phyloP scores from a whole-genome alignment of 1,139 yeast genomes.

The Meyerozyma carpophila region DNA sequence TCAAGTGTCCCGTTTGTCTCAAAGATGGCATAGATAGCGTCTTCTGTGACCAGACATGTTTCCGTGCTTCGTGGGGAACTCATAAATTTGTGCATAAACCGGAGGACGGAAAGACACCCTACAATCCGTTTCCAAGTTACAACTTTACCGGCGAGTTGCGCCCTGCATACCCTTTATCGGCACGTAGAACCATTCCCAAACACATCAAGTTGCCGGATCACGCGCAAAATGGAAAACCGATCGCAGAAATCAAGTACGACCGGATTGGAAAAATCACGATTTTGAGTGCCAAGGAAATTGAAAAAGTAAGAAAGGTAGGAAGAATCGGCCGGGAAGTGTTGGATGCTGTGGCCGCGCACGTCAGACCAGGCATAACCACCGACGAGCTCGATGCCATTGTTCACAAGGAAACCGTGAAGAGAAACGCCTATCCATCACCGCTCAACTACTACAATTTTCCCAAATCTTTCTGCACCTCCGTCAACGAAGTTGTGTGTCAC shows the following conservation, averaged over 20 bases:
- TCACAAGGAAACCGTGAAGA: conserved; percentile 81
- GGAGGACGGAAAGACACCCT: conserved; percentile 43
- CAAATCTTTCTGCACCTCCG: conserved; percentile 86
- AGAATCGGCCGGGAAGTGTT: conserved; percentile 79
- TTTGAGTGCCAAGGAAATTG: conserved; percentile 60
- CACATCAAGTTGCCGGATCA: conserved; percentile 79
- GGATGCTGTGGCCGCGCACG: conserved; percentile 79
- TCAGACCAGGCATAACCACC: conserved; percentile 86
- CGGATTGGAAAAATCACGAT: conserved; percentile 62
- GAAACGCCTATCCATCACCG: conserved; percentile 94
- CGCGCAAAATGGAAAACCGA: conserved; percentile 74
- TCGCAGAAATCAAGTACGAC: conserved; percentile 70
- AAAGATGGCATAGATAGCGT: conserved; percentile 57
- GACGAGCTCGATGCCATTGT: conserved; percentile 86
- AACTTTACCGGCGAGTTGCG: conserved; percentile 68
- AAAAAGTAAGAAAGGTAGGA: conserved; percentile 68
- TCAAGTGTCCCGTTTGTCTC: conserved; percentile 90
- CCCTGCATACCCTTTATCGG: conserved; percentile 78
- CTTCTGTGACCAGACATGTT: conserved; percentile 85
- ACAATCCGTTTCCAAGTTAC: conserved; percentile 83
- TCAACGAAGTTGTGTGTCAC: conserved; percentile 93
- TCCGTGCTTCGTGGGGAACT: conserved; percentile 65
- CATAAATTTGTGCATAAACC: conserved; percentile 48
- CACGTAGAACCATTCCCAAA: conserved; percentile 66
- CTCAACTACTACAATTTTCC: conserved; percentile 93